phyloP scores from a whole-genome alignment of 2,329 filamentous ascomycete genomes.

The Fusarium oxysporum region DNA sequence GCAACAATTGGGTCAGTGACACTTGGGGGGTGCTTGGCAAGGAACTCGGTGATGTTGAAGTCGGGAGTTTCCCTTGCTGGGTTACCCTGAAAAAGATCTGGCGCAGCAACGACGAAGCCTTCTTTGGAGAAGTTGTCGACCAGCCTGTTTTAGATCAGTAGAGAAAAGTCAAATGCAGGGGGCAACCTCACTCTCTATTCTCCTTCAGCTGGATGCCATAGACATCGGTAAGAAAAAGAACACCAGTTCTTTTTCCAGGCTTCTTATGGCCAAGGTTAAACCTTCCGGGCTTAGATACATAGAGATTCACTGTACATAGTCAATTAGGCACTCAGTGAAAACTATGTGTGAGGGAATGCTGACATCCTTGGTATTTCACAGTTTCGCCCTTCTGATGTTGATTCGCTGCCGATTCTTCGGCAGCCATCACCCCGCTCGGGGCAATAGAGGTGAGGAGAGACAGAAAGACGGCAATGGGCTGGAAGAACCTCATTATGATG shows the following conservation, averaged over 20 bases:
- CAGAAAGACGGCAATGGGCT: background rate
- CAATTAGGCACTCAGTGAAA: fast-evolving
- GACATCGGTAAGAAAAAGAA: slow-evolving; percentile 31
- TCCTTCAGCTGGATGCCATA: slow-evolving; percentile 16
- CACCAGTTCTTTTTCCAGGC: slow-evolving; percentile 6
- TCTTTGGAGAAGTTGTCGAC: slow-evolving; percentile 26
- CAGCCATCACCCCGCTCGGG: slow-evolving; percentile 4
- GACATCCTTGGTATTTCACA: slow-evolving; percentile 10
- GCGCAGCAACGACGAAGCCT: slow-evolving; percentile 20
- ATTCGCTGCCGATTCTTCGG: background rate
- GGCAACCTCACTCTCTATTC: slow-evolving; percentile 3
- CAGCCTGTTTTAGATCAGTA: slow-evolving; percentile 5
- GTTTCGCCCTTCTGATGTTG: background rate
- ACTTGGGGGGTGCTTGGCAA: slow-evolving; percentile 15
- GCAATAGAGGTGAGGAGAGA: background rate
- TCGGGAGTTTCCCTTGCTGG: background rate
- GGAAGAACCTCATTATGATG: slow-evolving; percentile 10
- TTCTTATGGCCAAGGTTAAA: background rate
- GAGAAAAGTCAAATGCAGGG: fast-evolving
- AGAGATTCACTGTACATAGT: slow-evolving; percentile 3
- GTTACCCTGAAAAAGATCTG: slow-evolving; percentile 18
- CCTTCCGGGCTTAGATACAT: slow-evolving; percentile 14
- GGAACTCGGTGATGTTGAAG: slow-evolving; percentile 17
- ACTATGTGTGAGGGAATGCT: background rate
- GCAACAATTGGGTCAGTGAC: slow-evolving; percentile 26